These are phyloP conservation scores for Aureobasidium sp. DNA, from an alignment of 2,329 filamentous ascomycete genomes.

Conservation along the genomic window DNA sequence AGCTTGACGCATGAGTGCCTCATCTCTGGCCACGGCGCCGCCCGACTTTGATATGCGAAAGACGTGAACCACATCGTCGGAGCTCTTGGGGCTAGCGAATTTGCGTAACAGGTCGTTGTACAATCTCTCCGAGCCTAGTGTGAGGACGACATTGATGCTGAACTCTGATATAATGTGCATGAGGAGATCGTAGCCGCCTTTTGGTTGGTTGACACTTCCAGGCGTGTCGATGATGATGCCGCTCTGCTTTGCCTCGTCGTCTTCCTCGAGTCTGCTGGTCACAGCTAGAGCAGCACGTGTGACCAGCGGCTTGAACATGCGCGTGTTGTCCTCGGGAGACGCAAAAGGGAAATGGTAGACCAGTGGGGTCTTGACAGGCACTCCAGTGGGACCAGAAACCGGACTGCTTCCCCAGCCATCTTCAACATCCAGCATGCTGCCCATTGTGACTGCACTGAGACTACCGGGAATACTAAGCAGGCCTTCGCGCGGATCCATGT, in stretches of 20 bases:
- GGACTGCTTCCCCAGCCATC: constrained; percentile 79
- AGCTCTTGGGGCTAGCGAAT: constrained; percentile 45
- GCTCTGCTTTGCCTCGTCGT: constrained; percentile 60
- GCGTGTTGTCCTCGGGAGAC: constrained; percentile 62
- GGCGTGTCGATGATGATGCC: constrained; percentile 85
- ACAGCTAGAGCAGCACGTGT: constrained; percentile 73
- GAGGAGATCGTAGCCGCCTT: constrained; percentile 65
- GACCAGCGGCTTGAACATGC: constrained; percentile 65
- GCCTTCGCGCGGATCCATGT: constrained; percentile 71
- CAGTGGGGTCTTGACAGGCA: constrained; percentile 86
- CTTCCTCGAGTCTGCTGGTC: constrained; percentile 69
- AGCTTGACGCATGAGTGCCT: constrained; percentile 63
- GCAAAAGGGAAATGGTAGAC: constrained; percentile 81
- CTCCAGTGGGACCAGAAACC: constrained; percentile 78
- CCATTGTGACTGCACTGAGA: constrained; percentile 78
- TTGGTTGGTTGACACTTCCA: constrained; percentile 59
- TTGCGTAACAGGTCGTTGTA: constrained; percentile 66
- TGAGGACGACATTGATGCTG: constrained; percentile 66
- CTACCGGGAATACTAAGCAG: constrained; percentile 57
- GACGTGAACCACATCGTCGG: constrained; percentile 63
- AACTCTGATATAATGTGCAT: constrained; percentile 70
- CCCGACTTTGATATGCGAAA: constrained; percentile 77
- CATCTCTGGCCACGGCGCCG: constrained; percentile 72
- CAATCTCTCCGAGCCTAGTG: constrained; percentile 71
- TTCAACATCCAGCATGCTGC: constrained; percentile 79